Evolutionary conservation across 1,284 basidiomycete genomes (phyloP), one percentile per base, ranked within the genome.

Genomic region (Melampsora americana): DNA sequence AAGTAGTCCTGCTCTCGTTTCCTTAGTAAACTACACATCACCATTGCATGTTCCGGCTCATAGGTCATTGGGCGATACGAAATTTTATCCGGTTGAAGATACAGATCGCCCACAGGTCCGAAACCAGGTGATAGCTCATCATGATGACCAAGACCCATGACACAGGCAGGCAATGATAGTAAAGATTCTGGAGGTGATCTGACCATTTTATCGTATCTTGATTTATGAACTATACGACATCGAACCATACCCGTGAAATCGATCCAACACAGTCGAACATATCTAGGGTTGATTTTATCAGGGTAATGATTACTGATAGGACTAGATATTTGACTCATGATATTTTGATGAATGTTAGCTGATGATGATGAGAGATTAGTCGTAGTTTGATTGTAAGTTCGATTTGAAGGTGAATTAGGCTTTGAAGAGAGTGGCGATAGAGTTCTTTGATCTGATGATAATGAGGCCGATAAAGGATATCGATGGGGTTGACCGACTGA

Each of bases 51-150:
- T 1, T 30, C 56, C 5, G 71, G 65, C 35, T 56, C 50, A 39
- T 67, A 61, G 28, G 50, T 74, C 20, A 74, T 42, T 44, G 59
- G n/a, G 26, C 71, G 62, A 30, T 66, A 74, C 18, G 71, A 74
- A 61, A 74, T 74, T 64, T 74, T 74, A 64, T 74, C 71, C 48
- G 71, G 71, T 30, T 74, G 71, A 35, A 74, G 32, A 44, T 74
- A 74, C n/a, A 74, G 71, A 67, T 74, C 71, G 50, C 71, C 71
- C 30, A 64, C 32, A 23, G 71, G 53, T 42, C 64, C 65, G 44
- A 74, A 74, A 12, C 71, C 71, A 42, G 71, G 71, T 1, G 71
- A 62, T 18, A 74, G 23, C 44, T 74, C 71, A 42, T 74, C 65
- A 23, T 66, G 62, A 67, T 74, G 71, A 26, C 71, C 65, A 39